Percentiles rank a stretch among this genome's conserved stretches.
Evolutionary conservation across 2,329 filamentous ascomycete genomes (phyloP).

Genomic region (Trichoderma breve): DNA sequence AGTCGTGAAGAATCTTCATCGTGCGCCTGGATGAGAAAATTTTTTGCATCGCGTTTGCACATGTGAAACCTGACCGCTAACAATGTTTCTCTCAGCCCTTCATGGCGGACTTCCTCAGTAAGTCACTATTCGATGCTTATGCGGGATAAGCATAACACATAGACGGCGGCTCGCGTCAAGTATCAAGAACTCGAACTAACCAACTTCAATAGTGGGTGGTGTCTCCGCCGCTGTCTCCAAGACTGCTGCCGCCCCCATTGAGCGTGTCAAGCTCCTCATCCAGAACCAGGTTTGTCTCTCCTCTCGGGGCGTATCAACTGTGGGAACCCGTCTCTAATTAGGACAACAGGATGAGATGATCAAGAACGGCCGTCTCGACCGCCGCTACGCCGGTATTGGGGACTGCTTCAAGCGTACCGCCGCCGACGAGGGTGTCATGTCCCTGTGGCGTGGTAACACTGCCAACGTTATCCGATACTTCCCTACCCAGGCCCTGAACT

Average conservation of each 20-base stretch:
- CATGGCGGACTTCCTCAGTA: constrained; percentile 98
- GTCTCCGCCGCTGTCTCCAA: constrained; percentile 99
- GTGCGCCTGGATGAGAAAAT: constrained; percentile 12
- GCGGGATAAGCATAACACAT: not conserved
- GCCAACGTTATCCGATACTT: constrained; percentile 99
- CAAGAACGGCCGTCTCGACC: constrained; percentile 96
- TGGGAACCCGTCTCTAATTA: constrained; percentile 31
- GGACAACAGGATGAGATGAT: constrained; percentile 93
- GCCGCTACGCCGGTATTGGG: constrained; percentile 87
- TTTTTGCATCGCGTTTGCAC: constrained; percentile 2
- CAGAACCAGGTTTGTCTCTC: constrained; percentile 92
- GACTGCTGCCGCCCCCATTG: constrained; percentile 98
- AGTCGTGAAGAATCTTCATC: not conserved
- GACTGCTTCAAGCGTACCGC: constrained; percentile 96
- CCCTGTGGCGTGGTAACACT: constrained; percentile 99
- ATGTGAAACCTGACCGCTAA: constrained; percentile 19
- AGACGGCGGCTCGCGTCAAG: constrained; percentile 16
- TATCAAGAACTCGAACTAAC: constrained; percentile 23
- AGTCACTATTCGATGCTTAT: constrained; percentile 44
- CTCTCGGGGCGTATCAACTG: too few species aligned
- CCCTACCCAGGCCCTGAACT: constrained; percentile 99
- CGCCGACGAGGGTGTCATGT: constrained; percentile 86
- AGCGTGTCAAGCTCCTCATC: constrained; percentile 99
- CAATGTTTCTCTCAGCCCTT: constrained; percentile 64
- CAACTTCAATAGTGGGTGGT: constrained; percentile 79